Evolutionary conservation across 306 rosid species (phyloP).

Genomic region (Lathyrus tuberosus): DNA sequence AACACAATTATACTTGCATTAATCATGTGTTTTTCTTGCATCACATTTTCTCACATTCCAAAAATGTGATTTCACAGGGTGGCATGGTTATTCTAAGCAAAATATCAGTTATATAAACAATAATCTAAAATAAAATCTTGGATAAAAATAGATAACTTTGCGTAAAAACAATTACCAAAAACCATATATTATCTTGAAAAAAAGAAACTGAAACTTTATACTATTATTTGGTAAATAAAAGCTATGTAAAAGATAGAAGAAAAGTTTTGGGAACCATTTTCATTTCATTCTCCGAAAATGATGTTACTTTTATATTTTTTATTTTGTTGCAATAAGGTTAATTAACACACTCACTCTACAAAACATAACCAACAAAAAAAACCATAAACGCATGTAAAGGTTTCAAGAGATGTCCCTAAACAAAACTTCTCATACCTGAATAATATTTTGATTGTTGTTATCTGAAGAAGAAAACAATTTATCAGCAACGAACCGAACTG

Average conservation of each 20-base stretch:
- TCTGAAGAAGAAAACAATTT: slow-evolving; percentile 41
- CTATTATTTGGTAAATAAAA: neutral
- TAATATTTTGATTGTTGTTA: slow-evolving; percentile 35
- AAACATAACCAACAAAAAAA: slow-evolving; percentile 4
- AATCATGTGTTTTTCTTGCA: neutral
- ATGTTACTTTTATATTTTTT: neutral
- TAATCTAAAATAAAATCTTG: slow-evolving; percentile 18
- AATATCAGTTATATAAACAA: neutral
- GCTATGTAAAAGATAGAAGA: neutral
- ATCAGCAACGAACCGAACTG: slow-evolving; percentile 41
- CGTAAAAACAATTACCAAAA: neutral
- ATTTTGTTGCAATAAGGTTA: slow-evolving; percentile 10
- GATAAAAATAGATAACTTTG: neutral
- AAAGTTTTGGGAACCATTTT: neutral
- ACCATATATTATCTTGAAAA: neutral
- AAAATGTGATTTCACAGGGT: neutral
- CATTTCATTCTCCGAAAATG: neutral
- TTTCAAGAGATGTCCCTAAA: neutral
- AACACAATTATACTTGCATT: neutral
- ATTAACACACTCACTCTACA: slow-evolving; percentile 10
- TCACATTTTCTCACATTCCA: neutral
- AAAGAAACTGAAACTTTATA: neutral
- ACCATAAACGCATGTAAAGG: slow-evolving; percentile 33
- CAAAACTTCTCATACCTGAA: slow-evolving; percentile 43
- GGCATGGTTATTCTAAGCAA: too few relatives aligned